phyloP scores from a whole-genome alignment of 768 basidiomycete species.

The Phaeolepiota aurea region DNA sequence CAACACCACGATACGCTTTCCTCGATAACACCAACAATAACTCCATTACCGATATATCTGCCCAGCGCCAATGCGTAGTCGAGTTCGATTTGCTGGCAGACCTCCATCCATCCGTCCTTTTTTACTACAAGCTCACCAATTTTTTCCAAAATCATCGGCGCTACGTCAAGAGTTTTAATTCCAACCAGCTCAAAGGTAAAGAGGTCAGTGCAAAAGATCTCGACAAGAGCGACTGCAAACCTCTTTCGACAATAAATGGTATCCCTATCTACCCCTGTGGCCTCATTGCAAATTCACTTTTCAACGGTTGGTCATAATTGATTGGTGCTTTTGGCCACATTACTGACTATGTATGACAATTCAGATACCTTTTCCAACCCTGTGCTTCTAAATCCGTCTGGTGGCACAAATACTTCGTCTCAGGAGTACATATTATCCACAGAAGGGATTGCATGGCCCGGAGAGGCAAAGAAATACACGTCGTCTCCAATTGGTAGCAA shows the following conservation, averaged over 20 bases:
- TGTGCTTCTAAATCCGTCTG: slow-evolving; percentile 42
- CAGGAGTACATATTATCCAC: slow-evolving; percentile 67
- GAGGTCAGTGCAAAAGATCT: slow-evolving; percentile 38
- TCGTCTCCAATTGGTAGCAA: slow-evolving; percentile 34
- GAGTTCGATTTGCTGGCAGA: slow-evolving; percentile 78
- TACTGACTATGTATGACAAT: slow-evolving; percentile 4
- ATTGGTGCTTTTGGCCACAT: not conserved
- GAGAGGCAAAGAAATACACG: slow-evolving; percentile 87
- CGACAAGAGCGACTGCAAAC: slow-evolving; percentile 80
- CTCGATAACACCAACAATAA: slow-evolving; percentile 43
- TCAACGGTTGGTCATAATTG: slow-evolving; percentile 65
- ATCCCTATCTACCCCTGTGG: slow-evolving; percentile 89
- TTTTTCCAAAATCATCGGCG: slow-evolving; percentile 98
- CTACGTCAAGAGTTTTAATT: slow-evolving; percentile 88
- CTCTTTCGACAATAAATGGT: slow-evolving; percentile 50
- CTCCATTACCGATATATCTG: slow-evolving; percentile 31
- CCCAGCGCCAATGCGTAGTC: slow-evolving; percentile 60
- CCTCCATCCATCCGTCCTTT: slow-evolving; percentile 65
- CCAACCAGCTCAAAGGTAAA: slow-evolving; percentile 79
- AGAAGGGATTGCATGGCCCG: slow-evolving; percentile 90
- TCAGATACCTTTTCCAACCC: slow-evolving; percentile 77
- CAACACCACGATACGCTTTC: slow-evolving; percentile 72
- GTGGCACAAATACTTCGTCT: slow-evolving; percentile 29
- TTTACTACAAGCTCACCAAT: slow-evolving; percentile 96
- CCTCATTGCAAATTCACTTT: slow-evolving; percentile 92